Base-by-base conservation (phyloP, 106 monocot genomes). In the Allium sativum region DNA sequence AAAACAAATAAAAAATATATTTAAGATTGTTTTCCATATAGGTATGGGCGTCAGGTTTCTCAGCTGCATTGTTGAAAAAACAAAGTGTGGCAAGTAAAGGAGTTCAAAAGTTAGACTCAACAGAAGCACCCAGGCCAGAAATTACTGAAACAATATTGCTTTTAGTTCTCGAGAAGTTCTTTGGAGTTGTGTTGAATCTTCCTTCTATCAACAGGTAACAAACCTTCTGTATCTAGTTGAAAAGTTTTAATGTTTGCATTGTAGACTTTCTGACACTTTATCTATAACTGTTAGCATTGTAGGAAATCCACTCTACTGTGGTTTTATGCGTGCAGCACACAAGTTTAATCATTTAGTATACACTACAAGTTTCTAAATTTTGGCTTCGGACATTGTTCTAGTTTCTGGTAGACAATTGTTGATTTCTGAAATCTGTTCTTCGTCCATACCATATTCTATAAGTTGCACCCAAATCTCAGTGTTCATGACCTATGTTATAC, bases 21-120 rank as follows among this genome's bases (percentile, higher is more conserved):
- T 31, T 31, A 31, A 31, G 31, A 31, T 31, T 31, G 31, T 31
- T 31, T 58, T 42, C 7, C 2, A 15, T 55, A 50, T 72, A 98
- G 96, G 96, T 92, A 10, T 98, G 92, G 96, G 91, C 92, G 56
- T 85, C 82, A 15, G 96, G 96, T 21, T 98, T 98, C 65, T 98
- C 96, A 55, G 91, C 96, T 78, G 96, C 91, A 45, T 70, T 92
- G 71, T 64, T 98, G 67, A 98, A 88, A 61, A 92, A 98, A 72
- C 82, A 75, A 45, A 88, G 96, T 51, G 66, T 85, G 22, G 82
- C 80, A 43, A 72, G 91, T 12, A 92, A 87, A 72, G 81, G 86
- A n/a, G 19, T 63, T 7, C 18, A 10, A 40, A 64, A 42, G 21
- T 15, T 74, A 31, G 61, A 68, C 44, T 42, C 40, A 67, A 42